phyloP scores from a whole-genome alignment of 225 moss, liverwort and hornwort genomes.

The Bryum argenteum region DNA sequence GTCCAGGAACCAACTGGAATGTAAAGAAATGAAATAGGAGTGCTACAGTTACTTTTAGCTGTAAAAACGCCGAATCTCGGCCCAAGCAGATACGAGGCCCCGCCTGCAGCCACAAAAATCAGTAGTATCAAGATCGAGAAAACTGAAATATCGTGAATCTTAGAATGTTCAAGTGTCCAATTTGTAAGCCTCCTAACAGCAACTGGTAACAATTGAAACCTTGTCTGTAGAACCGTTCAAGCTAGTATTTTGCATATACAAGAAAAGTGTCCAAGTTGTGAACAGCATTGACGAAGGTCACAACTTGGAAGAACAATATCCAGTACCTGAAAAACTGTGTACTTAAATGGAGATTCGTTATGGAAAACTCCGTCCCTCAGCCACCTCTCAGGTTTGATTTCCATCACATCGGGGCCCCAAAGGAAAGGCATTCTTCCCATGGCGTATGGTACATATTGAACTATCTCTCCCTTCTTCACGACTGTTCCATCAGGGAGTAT shows the following conservation, averaged over 20 bases:
- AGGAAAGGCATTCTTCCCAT: constrained; percentile 83
- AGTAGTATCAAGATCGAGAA: no score
- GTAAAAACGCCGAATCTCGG: constrained; percentile 74
- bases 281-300: constrained; percentile 9
- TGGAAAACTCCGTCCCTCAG: constrained; percentile 67
- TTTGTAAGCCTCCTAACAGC: neutral
- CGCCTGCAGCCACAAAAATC: constrained; percentile 44
- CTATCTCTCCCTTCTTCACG: constrained; percentile 53
- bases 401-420: constrained; percentile 79
- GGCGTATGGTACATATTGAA: constrained; percentile 59
- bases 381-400: constrained; percentile 82
- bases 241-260: no score
- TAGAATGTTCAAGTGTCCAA: neutral
- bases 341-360: constrained; percentile 66
- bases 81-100: constrained; percentile 84
- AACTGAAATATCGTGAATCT: no score
- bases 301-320: constrained; percentile 7
- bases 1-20: constrained; percentile 54
- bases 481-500: constrained; percentile 67
- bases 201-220: no score
- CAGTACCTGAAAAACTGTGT: constrained; percentile 73
- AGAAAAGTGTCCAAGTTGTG: neutral
- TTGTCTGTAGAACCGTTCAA: no score
- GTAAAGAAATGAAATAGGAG: constrained; percentile 68
- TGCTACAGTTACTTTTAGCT: constrained; percentile 65